These are phyloP conservation scores for Skeletonema tropicum DNA, from an alignment of 108 stramenopile species.

Conservation along the genomic window DNA sequence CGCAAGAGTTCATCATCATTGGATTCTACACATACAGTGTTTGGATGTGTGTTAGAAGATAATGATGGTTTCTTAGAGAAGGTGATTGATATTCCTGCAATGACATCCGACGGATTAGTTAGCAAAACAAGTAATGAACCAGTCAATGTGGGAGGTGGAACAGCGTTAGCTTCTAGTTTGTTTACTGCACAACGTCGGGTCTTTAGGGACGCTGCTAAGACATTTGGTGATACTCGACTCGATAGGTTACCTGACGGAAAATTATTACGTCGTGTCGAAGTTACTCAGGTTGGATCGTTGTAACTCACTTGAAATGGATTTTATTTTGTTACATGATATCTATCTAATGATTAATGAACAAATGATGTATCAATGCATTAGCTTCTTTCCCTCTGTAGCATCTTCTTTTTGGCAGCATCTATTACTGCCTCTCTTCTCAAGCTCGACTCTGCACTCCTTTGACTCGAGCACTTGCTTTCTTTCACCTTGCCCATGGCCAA, in stretches of 20 bases:
- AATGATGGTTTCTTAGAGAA: constrained; percentile 58
- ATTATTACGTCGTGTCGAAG: constrained; percentile 80
- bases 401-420: neutral
- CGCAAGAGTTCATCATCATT: constrained; percentile 49
- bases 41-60: constrained; percentile 75
- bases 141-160: constrained; percentile 11
- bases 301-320: constrained; percentile 11
- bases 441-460: neutral
- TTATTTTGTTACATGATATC: neutral
- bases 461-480: neutral
- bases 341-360: neutral
- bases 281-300: constrained; percentile 70
- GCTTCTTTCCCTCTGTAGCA: neutral
- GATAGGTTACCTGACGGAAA: constrained; percentile 82
- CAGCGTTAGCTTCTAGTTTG: constrained; percentile 60
- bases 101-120: constrained; percentile 43
- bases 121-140: constrained; percentile 29
- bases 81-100: constrained; percentile 62
- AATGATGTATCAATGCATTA: neutral
- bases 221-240: constrained; percentile 77
- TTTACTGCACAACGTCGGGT: constrained; percentile 79
- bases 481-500: constrained; percentile 2
- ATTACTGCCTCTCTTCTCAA: neutral
- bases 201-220: constrained; percentile 83
- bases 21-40: constrained; percentile 77